phyloP scores from a whole-genome alignment of 345 rosid species.

The Cardamine occulta region DNA sequence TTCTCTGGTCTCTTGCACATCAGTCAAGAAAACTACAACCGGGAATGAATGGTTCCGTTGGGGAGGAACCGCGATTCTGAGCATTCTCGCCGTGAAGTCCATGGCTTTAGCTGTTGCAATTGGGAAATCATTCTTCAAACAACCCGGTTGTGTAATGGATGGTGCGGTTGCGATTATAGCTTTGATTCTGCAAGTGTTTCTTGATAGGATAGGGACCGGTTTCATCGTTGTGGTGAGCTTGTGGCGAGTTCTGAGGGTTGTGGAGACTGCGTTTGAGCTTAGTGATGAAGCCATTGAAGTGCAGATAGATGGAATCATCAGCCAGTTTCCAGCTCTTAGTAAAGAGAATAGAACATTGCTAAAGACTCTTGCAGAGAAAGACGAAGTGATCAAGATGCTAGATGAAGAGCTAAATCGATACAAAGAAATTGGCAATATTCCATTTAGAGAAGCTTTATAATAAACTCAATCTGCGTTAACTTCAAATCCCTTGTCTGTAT shows the following conservation, averaged over 20 bases:
- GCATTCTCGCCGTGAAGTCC: conserved; percentile 55
- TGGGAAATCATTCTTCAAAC: conserved; percentile 51
- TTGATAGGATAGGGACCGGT: conserved; percentile 66
- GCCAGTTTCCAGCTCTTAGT: conserved; percentile 57
- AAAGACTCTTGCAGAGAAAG: conserved; percentile 51
- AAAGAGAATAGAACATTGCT: conserved; percentile 48
- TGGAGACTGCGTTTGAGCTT: conserved; percentile 73
- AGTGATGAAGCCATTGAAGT: conserved; percentile 79
- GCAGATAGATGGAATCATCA: conserved; percentile 51
- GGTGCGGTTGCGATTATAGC: conserved; percentile 57
- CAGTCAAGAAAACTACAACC: not conserved
- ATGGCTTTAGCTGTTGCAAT: conserved; percentile 49
- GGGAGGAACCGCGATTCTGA: conserved; percentile 60
- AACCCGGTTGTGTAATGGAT: conserved; percentile 61
- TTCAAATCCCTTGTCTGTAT: not conserved
- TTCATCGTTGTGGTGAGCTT: conserved; percentile 66
- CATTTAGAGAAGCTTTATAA: conserved; percentile 13
- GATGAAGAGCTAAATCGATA: conserved; percentile 40
- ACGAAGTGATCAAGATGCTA: conserved; percentile 49
- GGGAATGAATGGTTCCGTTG: conserved; percentile 58
- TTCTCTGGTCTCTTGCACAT: conserved; percentile 50
- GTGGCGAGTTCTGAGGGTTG: conserved; percentile 73
- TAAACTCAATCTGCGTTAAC: conserved; percentile 17
- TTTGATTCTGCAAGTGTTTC: conserved; percentile 52
- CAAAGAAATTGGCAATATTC: not conserved